Base-by-base conservation (phyloP, 2,329 filamentous ascomycete species). In the Paradendryphiella salina region DNA sequence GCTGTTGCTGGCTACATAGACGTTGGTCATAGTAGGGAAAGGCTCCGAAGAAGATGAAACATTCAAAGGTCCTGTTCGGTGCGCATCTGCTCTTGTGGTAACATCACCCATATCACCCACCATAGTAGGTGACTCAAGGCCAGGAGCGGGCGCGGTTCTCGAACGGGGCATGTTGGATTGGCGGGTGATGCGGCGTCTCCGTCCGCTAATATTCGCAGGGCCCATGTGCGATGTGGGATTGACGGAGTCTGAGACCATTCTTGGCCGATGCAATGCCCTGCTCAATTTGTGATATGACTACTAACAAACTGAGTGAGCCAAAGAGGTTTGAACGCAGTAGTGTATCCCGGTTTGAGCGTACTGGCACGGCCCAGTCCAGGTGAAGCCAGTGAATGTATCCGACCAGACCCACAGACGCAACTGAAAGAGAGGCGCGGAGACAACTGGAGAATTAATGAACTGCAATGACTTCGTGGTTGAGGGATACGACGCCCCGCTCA, bases 121-220 rank as follows among this genome's bases (percentile, higher is more conserved):
- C 31, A 42, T 29, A 21, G 46, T 23, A n/a, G 34, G 21, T 33
- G 50, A 48, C 29, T 36, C 50, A 26, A 37, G 28, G 28, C 28
- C 43, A 35, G 64, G 31, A n/a, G 28, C 34, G 26, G 64, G 54
- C 35, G 51, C 50, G 13, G 60, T 64, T 28, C 35, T 54, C 9
- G 59, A 59, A 15, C 60, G 59, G 23, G 56, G 50, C 3, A 56
- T 41, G 10, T 46, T 42, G 20, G 59, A 52, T 28, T 58, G 54
- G 33, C 64, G 66, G 5, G 45, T 29, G 31, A 62, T 46, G 26
- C 61, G 62, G 45, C 61, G 58, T 44, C 62, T 59, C 40, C 58
- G 58, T 13, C 57, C 51, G 13, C 50, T 56, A 20, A 60, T 46
- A 18, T 48, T 40, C 7, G 56, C 54, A 11, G 56, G 54, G 8